These are phyloP conservation scores for Passiflora organensis DNA, from an alignment of 345 rosid genomes.

Conservation along the genomic window DNA sequence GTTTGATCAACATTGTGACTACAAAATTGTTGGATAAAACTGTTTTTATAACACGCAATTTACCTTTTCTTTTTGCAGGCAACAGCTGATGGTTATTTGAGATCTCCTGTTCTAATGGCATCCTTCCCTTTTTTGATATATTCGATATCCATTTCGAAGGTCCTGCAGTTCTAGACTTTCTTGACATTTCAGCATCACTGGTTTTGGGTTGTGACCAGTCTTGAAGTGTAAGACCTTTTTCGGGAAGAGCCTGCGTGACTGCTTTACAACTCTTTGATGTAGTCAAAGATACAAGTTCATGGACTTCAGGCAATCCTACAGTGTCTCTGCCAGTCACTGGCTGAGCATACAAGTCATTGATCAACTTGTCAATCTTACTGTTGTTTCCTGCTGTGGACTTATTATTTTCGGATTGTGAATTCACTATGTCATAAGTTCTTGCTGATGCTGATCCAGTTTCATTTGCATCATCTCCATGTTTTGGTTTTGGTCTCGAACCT, in stretches of 20 bases:
- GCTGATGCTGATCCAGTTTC: conserved; percentile 16
- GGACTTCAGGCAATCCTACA: conserved; percentile 10
- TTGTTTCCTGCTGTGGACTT: conserved; percentile 4
- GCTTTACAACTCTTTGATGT: conserved; percentile 15
- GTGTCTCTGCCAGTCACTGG: conserved; percentile 14
- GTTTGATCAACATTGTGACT: background rate
- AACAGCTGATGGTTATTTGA: conserved; percentile 14
- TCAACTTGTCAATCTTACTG: background rate
- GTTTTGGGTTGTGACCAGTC: conserved; percentile 13
- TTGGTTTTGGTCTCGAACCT: conserved; percentile 21
- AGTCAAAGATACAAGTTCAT: conserved; percentile 11
- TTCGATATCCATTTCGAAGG: conserved; percentile 5
- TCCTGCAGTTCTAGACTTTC: conserved; percentile 20
- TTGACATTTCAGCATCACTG: conserved; percentile 17
- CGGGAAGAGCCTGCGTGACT: conserved; percentile 31
- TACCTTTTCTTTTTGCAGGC: conserved; percentile 38
- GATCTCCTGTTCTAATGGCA: conserved; percentile 23
- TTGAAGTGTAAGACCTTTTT: conserved; percentile 21
- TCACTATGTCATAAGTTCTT: conserved; percentile 11
- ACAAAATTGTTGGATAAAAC: conserved; percentile 2
- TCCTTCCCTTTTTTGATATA: conserved; percentile 20
- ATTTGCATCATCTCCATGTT: conserved; percentile 11
- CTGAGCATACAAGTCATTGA: conserved; percentile 5
- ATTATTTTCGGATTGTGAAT: conserved; percentile 5
- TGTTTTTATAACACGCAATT: conserved; percentile 11